Percentiles rank a stretch among this genome's conserved stretches.
These are phyloP conservation scores for Zanthoxylum bungeanum DNA, from an alignment of 345 rosid species.

Conservation along the genomic window DNA sequence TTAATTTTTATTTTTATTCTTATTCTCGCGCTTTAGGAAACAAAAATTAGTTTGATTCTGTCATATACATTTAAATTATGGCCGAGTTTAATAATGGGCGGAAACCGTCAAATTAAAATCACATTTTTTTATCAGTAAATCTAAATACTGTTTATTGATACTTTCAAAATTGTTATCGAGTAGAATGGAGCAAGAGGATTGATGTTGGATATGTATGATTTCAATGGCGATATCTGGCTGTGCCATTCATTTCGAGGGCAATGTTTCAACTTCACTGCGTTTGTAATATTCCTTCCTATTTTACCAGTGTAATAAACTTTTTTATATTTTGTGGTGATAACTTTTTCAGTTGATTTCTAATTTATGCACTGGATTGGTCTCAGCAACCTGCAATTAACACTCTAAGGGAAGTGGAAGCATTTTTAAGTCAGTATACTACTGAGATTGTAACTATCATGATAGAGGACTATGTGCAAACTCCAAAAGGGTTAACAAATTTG, in stretches of 20 bases:
- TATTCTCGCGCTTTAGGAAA: not conserved
- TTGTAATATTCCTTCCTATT: constrained; percentile 47
- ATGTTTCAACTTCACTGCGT: constrained; percentile 97
- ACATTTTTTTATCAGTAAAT: not conserved
- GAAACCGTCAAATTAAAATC: not conserved
- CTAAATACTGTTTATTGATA: not conserved
- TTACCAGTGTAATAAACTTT: constrained; percentile 9
- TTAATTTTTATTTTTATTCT: not conserved
- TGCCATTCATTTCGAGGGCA: constrained; percentile 93
- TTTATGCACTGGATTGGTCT: constrained; percentile 17
- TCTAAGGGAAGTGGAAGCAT: constrained; percentile 82
- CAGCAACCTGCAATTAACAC: constrained; percentile 95
- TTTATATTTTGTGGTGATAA: not conserved
- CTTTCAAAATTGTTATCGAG: constrained; percentile 6
- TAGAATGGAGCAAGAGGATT: constrained; percentile 97
- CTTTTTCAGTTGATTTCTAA: constrained; percentile 1
- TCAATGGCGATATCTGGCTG: constrained; percentile 83
- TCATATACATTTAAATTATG: not conserved
- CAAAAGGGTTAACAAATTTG: constrained; percentile 72
- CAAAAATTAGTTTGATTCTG: not conserved
- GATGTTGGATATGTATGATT: constrained; percentile 98
- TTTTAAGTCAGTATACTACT: constrained; percentile 68
- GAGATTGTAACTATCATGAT: constrained; percentile 90
- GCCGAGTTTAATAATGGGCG: not conserved
- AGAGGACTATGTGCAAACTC: constrained; percentile 89